phyloP scores from a whole-genome alignment of 768 basidiomycete genomes.

The Thelephora aurantiotincta region DNA sequence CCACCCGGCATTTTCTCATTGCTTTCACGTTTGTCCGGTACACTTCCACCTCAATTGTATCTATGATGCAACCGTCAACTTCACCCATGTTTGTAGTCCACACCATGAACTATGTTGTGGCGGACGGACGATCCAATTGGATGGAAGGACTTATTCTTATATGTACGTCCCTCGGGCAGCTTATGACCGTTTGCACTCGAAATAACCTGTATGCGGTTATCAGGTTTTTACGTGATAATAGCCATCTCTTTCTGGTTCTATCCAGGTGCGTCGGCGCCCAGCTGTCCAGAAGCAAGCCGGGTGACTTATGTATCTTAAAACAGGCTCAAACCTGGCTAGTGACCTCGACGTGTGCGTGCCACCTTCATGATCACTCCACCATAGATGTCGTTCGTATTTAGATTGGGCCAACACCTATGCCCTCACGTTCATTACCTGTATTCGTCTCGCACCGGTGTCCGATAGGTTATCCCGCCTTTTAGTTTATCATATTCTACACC shows the following conservation, averaged over 20 bases:
- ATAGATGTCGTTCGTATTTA: no score
- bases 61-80: neutral
- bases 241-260: slow-evolving; percentile 42
- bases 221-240: slow-evolving; percentile 42
- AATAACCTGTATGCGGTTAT: no score
- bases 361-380: neutral
- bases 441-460: no score
- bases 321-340: slow-evolving; percentile 20
- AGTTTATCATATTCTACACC: no score
- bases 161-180: slow-evolving; percentile 21
- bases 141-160: slow-evolving; percentile 80
- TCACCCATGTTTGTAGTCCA: slow-evolving; percentile 11
- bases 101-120: slow-evolving; percentile 75
- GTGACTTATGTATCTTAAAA: slow-evolving; percentile 12
- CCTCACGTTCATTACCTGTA: no score
- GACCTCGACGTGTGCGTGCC: slow-evolving; percentile 13
- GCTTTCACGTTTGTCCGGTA: neutral
- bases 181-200: slow-evolving; percentile 1
- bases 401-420: no score
- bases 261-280: slow-evolving; percentile 19
- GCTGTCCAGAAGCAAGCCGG: no score
- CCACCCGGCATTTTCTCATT: neutral
- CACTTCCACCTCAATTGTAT: neutral
- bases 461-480: no score
- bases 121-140: slow-evolving; percentile 87